Conservation (phyloP, 2,329 filamentous ascomycete species). For the Fusarium avenaceum region DNA sequence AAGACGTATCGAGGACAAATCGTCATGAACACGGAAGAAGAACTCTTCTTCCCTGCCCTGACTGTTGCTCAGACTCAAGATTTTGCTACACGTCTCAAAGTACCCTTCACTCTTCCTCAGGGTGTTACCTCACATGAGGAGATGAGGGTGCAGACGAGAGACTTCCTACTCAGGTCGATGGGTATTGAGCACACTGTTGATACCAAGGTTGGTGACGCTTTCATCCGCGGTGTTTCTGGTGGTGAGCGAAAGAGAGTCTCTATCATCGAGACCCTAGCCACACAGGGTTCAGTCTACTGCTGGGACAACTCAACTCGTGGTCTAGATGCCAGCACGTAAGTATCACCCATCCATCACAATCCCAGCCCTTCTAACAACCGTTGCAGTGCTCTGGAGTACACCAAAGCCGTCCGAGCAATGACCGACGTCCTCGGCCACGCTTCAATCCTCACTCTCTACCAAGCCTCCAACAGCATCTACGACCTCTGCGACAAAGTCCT, state of each 20-base stretch:
- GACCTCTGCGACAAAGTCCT: slow-evolving; percentile 78
- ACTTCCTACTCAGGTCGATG: slow-evolving; percentile 71
- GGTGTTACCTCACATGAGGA: slow-evolving; percentile 60
- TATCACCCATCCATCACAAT: background rate
- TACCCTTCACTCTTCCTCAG: slow-evolving; percentile 63
- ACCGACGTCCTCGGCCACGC: slow-evolving; percentile 72
- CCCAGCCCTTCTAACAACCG: background rate
- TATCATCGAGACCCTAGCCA: slow-evolving; percentile 74
- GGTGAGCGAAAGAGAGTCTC: slow-evolving; percentile 78
- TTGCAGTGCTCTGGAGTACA: slow-evolving; percentile 67
- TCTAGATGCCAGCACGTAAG: slow-evolving; percentile 72
- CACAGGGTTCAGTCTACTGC: slow-evolving; percentile 70
- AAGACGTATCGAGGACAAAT: slow-evolving; percentile 69
- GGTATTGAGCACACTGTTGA: slow-evolving; percentile 70
- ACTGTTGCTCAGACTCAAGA: slow-evolving; percentile 78
- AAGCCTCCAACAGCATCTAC: slow-evolving; percentile 78
- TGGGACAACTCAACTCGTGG: slow-evolving; percentile 78
- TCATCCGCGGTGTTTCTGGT: slow-evolving; percentile 74
- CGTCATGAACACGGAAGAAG: slow-evolving; percentile 80
- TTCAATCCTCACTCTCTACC: slow-evolving; percentile 75
- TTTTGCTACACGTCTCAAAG: slow-evolving; percentile 75
- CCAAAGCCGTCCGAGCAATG: slow-evolving; percentile 72
- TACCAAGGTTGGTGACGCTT: slow-evolving; percentile 78
- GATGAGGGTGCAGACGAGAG: slow-evolving; percentile 60
- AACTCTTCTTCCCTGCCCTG: slow-evolving; percentile 73